Conservation (phyloP, 2,329 filamentous ascomycete species). For the Hypoxylon rubiginosum region DNA sequence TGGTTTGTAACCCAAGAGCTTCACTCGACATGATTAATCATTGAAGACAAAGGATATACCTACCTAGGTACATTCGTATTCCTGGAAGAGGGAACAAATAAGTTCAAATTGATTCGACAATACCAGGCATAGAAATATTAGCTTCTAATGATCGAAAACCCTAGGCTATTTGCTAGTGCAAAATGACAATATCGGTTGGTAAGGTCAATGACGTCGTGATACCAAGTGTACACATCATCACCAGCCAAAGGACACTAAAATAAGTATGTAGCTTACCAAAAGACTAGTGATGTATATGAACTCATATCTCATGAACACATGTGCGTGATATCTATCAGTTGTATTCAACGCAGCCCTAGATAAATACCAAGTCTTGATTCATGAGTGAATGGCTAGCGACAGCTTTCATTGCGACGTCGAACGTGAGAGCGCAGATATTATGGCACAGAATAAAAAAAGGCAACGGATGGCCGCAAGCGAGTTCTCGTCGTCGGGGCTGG, state of each 20-base stretch:
- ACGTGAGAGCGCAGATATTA: conserved; percentile 33
- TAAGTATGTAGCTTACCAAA: not conserved
- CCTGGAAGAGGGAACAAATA: too few species aligned
- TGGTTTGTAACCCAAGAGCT: too few species aligned
- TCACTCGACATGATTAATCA: too few species aligned
- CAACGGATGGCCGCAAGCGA: conserved; percentile 48
- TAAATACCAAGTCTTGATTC: not conserved
- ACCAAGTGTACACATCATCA: conserved; percentile 28
- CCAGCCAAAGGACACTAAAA: conserved; percentile 2
- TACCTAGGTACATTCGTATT: too few species aligned
- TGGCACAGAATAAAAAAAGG: conserved; percentile 43
- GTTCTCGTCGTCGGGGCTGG: conserved; percentile 59
- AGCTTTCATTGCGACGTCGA: conserved; percentile 43
- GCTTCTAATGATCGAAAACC: not conserved
- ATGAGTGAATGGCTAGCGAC: conserved; percentile 29
- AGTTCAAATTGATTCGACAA: not conserved
- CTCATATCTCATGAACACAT: not conserved
- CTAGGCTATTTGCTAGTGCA: conserved; percentile 4
- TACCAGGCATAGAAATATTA: not conserved
- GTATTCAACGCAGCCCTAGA: not conserved
- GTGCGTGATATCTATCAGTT: not conserved
- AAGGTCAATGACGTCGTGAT: conserved; percentile 33
- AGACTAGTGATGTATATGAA: not conserved
- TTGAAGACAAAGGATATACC: too few species aligned
- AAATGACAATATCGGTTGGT: not conserved